Conservation (phyloP, 257 asterid genomes). For the Jacaranda mimosifolia region DNA sequence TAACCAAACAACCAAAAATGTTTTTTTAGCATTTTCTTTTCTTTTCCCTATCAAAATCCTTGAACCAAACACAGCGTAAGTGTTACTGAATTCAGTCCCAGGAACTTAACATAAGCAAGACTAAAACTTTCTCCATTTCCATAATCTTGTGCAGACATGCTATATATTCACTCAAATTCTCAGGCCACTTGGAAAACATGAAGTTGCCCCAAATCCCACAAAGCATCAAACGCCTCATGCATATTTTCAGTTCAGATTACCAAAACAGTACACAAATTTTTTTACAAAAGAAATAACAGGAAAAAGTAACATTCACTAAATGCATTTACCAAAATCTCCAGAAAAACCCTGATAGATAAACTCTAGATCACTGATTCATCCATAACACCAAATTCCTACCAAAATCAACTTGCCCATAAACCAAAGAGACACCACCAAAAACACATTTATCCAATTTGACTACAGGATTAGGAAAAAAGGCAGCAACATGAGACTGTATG, state of each 20-base stretch:
- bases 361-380: conserved; percentile 4
- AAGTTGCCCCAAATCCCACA: neutral
- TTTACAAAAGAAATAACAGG: neutral
- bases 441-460: neutral
- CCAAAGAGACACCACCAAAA: neutral
- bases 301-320: neutral
- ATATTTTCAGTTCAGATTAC: neutral
- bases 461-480: neutral
- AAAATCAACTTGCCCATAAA: neutral
- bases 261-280: neutral
- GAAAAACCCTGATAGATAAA: neutral
- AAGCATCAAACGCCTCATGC: neutral
- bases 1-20: too few species aligned
- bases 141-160: neutral
- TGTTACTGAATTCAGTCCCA: neutral
- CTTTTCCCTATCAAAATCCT: too few species aligned
- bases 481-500: neutral
- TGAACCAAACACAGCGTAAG: neutral
- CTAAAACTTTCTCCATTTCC: neutral
- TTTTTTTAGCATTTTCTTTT: too few species aligned
- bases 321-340: conserved; percentile 1
- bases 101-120: neutral
- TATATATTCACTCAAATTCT: neutral
- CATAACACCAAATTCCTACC: neutral
- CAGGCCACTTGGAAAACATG: neutral